phyloP scores from a whole-genome alignment of 495 filamentous ascomycete genomes.

The Penicillium mononematosum region DNA sequence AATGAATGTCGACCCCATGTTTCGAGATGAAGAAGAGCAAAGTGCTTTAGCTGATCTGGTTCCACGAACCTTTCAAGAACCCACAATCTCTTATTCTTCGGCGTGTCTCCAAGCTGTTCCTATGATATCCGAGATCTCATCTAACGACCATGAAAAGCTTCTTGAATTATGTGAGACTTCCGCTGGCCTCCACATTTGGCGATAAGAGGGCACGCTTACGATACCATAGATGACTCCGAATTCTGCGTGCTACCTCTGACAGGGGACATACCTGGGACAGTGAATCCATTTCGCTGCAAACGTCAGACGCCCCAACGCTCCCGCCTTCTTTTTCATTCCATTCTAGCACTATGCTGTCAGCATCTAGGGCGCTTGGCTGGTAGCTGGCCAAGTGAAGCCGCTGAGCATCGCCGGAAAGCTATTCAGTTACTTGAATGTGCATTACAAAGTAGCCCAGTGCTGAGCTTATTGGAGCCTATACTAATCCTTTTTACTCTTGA shows the following conservation, averaged over 20 bases:
- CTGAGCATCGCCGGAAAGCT: conserved; percentile 16
- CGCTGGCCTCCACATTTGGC: neutral
- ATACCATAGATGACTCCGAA: conserved; percentile 22
- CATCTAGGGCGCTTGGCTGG: conserved; percentile 14
- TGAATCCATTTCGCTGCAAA: conserved; percentile 20
- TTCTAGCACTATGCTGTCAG: conserved; percentile 24
- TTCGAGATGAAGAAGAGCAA: neutral
- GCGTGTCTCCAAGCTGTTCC: neutral
- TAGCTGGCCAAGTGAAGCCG: conserved; percentile 8
- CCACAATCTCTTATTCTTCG: neutral
- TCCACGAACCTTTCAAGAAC: neutral
- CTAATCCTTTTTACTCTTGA: conserved; percentile 23
- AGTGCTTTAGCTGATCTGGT: neutral
- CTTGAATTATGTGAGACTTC: neutral
- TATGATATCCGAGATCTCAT: neutral
- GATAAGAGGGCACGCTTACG: conserved; percentile 11
- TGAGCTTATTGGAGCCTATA: conserved; percentile 17
- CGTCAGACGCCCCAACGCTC: conserved; percentile 10
- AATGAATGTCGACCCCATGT: neutral
- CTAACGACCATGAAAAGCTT: conserved; percentile 1
- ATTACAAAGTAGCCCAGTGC: neutral
- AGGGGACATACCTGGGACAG: conserved; percentile 6
- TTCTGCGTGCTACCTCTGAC: conserved; percentile 25
- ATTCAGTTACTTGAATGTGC: conserved; percentile 18
- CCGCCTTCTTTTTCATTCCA: conserved; percentile 17